Conservation (phyloP, 371 early-diverging fungal genomes). For the Lichtheimia hyalospora region DNA sequence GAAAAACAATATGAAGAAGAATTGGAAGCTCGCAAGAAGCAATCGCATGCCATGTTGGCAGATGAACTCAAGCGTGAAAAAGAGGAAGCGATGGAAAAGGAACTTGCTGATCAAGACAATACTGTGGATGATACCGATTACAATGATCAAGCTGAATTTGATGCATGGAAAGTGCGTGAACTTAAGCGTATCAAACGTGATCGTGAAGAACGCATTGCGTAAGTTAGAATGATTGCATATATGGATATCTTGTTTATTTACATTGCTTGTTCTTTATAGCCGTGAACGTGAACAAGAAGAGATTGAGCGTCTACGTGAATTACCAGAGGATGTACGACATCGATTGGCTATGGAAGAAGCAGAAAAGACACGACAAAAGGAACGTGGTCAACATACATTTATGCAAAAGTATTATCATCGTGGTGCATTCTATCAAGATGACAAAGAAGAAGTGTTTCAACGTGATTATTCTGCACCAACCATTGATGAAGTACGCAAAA, state of each 20-base stretch:
- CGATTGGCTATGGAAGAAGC: slow-evolving; percentile 67
- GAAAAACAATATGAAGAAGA: slow-evolving; percentile 50
- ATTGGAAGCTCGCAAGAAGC: slow-evolving; percentile 66
- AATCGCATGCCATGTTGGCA: slow-evolving; percentile 76
- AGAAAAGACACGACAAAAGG: slow-evolving; percentile 50
- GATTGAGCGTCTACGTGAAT: slow-evolving; percentile 73
- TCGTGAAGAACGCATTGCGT: slow-evolving; percentile 73
- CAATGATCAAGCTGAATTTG: slow-evolving; percentile 86
- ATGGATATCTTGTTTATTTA: background rate
- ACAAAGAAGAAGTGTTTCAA: slow-evolving; percentile 60
- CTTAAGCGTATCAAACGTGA: slow-evolving; percentile 87
- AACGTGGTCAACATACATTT: slow-evolving; percentile 52
- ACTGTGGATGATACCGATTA: slow-evolving; percentile 93
- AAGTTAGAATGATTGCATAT: slow-evolving; percentile 31
- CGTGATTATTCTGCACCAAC: slow-evolving; percentile 80
- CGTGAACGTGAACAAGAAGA: slow-evolving; percentile 79
- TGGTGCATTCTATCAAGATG: slow-evolving; percentile 80
- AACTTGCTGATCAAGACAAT: slow-evolving; percentile 23
- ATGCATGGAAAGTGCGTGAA: slow-evolving; percentile 93
- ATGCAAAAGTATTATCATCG: slow-evolving; percentile 89
- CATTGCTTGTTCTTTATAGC: slow-evolving; percentile 38
- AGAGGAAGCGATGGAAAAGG: slow-evolving; percentile 33
- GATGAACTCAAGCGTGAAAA: slow-evolving; percentile 61
- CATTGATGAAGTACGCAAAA: slow-evolving; percentile 67
- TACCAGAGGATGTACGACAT: slow-evolving; percentile 82